Evolutionary conservation across 2,329 filamentous ascomycete species (phyloP).

Genomic region (Pseudocercospora fuligena): DNA sequence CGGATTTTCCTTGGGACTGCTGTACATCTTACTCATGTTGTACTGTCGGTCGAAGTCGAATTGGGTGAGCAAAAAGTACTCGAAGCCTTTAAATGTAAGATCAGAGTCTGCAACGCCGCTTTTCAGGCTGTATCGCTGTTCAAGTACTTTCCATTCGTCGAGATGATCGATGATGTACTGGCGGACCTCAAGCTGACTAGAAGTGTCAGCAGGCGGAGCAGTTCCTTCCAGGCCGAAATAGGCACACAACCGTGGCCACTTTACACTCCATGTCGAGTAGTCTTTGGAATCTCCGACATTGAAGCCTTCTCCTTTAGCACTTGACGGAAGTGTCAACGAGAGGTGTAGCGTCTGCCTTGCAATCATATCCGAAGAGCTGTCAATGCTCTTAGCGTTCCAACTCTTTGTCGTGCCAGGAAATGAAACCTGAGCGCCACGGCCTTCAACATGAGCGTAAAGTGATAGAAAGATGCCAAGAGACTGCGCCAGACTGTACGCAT

Average conservation of each 20-base stretch:
- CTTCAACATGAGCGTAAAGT: conserved; percentile 42
- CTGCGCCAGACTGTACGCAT: conserved; percentile 42
- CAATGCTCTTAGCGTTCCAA: conserved; percentile 42
- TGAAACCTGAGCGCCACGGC: conserved; percentile 39
- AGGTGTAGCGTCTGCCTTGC: conserved; percentile 33
- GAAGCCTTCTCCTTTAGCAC: conserved; percentile 29
- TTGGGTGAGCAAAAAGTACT: conserved; percentile 49
- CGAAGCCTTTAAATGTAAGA: conserved; percentile 46
- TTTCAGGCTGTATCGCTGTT: conserved; percentile 44
- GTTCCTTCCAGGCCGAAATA: conserved; percentile 34
- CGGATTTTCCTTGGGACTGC: conserved; percentile 37
- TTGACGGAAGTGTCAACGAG: conserved; percentile 22
- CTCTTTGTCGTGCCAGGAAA: conserved; percentile 43
- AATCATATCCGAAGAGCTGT: conserved; percentile 45
- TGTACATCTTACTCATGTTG: conserved; percentile 52
- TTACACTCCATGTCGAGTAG: conserved; percentile 29
- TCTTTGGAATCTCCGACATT: conserved; percentile 34
- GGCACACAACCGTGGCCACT: conserved; percentile 32
- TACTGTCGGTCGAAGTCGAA: conserved; percentile 51
- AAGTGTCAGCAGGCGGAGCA: conserved; percentile 24
- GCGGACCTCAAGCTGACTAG: conserved; percentile 40
- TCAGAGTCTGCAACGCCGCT: conserved; percentile 46
- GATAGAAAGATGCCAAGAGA: conserved; percentile 42
- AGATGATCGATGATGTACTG: conserved; percentile 45
- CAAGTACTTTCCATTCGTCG: conserved; percentile 40